Evolutionary conservation across 2,329 filamentous ascomycete species (phyloP).

Genomic region (Fusarium heterosporum): DNA sequence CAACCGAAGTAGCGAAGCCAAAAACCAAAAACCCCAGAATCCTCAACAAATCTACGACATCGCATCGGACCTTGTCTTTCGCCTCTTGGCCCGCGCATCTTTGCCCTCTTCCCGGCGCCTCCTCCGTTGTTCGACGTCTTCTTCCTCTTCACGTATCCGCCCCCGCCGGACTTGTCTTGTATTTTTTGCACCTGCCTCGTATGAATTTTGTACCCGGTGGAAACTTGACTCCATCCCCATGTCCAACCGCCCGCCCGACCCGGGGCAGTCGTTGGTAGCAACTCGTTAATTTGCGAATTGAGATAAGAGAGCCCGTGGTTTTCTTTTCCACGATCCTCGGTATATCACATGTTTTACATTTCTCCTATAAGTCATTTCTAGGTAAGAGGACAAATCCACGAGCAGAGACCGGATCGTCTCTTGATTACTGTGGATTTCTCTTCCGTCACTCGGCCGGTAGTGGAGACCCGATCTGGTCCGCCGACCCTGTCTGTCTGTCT

Average conservation of each 20-base stretch:
- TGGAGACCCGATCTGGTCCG: conserved; percentile 25
- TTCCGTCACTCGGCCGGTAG: conserved; percentile 40
- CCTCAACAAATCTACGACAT: conserved; percentile 42
- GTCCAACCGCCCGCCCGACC: conserved; percentile 5
- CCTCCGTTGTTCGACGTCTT: conserved; percentile 37
- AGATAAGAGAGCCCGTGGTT: background rate
- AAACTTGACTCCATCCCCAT: conserved; percentile 16
- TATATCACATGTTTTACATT: background rate
- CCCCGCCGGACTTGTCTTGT: background rate
- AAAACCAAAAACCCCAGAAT: conserved; percentile 31
- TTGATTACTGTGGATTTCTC: conserved; percentile 9
- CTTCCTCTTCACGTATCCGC: conserved; percentile 15
- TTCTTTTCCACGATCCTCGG: background rate
- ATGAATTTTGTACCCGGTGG: conserved; percentile 29
- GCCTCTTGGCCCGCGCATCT: conserved; percentile 42
- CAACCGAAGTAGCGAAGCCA: conserved; percentile 16
- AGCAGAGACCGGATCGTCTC: conserved; percentile 1
- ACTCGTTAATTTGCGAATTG: conserved; percentile 1
- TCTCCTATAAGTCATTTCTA: background rate
- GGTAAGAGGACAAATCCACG: background rate
- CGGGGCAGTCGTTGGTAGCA: conserved; percentile 6
- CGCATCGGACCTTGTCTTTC: conserved; percentile 30
- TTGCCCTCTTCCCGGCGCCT: conserved; percentile 37
- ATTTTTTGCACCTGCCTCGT: conserved; percentile 9
- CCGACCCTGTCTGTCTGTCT: conserved; percentile 12